phyloP scores from a whole-genome alignment of 495 filamentous ascomycete genomes.

The Talaromyces liani region DNA sequence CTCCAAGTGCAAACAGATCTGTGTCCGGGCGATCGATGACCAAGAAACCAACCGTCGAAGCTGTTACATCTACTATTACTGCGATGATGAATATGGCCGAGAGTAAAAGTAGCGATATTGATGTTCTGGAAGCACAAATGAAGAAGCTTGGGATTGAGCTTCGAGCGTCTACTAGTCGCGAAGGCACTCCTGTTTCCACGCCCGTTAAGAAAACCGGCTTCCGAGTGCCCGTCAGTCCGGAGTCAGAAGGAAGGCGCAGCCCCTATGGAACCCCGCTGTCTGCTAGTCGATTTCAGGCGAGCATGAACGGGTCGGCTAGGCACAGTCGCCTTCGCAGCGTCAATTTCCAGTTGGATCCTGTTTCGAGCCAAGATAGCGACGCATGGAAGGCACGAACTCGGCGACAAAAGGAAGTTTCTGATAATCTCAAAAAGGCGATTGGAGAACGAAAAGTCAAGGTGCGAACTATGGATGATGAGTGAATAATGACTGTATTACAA shows the following conservation, averaged over 20 bases:
- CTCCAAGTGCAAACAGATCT: slow-evolving; percentile 29
- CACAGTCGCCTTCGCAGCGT: slow-evolving; percentile 35
- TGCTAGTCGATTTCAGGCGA: slow-evolving; percentile 32
- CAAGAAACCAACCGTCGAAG: slow-evolving; percentile 77
- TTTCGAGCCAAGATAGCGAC: slow-evolving; percentile 48
- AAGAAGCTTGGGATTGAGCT: slow-evolving; percentile 57
- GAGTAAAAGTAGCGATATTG: slow-evolving; percentile 77
- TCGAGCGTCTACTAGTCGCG: slow-evolving; percentile 32
- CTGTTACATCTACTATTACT: slow-evolving; percentile 78
- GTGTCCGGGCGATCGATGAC: slow-evolving; percentile 12
- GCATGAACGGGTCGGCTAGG: slow-evolving; percentile 40
- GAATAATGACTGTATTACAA: slow-evolving; percentile 4
- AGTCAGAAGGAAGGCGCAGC: slow-evolving; percentile 28
- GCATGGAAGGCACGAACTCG: slow-evolving; percentile 50
- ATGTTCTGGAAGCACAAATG: slow-evolving; percentile 81
- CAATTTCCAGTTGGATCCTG: slow-evolving; percentile 25
- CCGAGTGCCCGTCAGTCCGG: slow-evolving; percentile 32
- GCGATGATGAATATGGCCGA: slow-evolving; percentile 92
- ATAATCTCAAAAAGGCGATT: slow-evolving; percentile 31
- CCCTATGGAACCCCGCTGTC: slow-evolving; percentile 53
- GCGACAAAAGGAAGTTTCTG: slow-evolving; percentile 47
- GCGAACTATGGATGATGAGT: slow-evolving; percentile 29
- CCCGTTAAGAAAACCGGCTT: slow-evolving; percentile 32
- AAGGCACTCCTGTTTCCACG: slow-evolving; percentile 56
- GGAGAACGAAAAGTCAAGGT: slow-evolving; percentile 30